These are phyloP conservation scores for Euptelea pleiosperma DNA, from an alignment of 164 flowering plant genomes.

Conservation along the genomic window DNA sequence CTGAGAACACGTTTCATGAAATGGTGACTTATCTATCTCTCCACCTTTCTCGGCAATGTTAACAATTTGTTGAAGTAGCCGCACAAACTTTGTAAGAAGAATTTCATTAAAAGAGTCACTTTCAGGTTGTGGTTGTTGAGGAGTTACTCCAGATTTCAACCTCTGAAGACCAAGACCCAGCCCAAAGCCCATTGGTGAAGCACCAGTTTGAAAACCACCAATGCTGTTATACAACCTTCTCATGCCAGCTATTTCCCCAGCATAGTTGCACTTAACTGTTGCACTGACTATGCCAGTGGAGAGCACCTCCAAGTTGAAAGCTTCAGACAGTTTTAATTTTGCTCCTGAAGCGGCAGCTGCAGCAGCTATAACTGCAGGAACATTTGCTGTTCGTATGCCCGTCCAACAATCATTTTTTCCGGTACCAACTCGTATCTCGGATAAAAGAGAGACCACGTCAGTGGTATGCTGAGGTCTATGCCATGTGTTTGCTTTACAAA, in stretches of 20 bases:
- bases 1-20: slow-evolving; percentile 87
- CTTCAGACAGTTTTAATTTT: slow-evolving; percentile 60
- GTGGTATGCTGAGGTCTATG: slow-evolving; percentile 69
- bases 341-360: slow-evolving; percentile 99
- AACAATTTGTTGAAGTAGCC: slow-evolving; percentile 80
- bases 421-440: slow-evolving; percentile 86
- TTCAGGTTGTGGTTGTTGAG: slow-evolving; percentile 46
- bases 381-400: slow-evolving; percentile 81
- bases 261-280: slow-evolving; percentile 75
- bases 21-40: slow-evolving; percentile 63
- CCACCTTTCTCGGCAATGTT: slow-evolving; percentile 83
- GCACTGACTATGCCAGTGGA: slow-evolving; percentile 92
- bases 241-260: slow-evolving; percentile 99
- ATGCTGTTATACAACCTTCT: slow-evolving; percentile 81
- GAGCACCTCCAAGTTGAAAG: slow-evolving; percentile 87
- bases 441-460: slow-evolving; percentile 84
- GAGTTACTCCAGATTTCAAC: slow-evolving; percentile 48
- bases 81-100: slow-evolving; percentile 66
- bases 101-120: slow-evolving; percentile 73
- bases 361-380: slow-evolving; percentile 97
- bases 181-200: slow-evolving; percentile 45
- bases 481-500: slow-evolving; percentile 82
- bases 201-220: slow-evolving; percentile 65
- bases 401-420: slow-evolving; percentile 87
- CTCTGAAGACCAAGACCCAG: slow-evolving; percentile 58